Evolutionary conservation across 1,284 basidiomycete genomes (phyloP), one percentile per base, ranked within the genome.

Genomic region (Naganishia cerealis): DNA sequence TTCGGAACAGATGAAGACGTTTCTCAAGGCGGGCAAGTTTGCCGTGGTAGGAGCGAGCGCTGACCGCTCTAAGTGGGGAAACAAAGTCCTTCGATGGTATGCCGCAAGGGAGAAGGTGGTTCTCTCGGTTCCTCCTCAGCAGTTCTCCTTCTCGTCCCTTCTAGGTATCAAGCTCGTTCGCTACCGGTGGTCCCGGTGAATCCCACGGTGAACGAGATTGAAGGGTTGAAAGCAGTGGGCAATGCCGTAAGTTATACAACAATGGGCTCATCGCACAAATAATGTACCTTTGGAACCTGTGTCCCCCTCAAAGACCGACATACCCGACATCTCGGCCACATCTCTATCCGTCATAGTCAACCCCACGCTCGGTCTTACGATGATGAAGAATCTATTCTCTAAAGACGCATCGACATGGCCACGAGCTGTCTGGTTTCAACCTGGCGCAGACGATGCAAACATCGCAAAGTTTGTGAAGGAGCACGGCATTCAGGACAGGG

Each of bases 1-100:
- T 42, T 42, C 63, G 40, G 42, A 66, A 33, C 55, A 56, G 33
- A 68, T 68, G 77, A 85, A 83, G 69, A 74, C 78, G 50, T 91
- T 91, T 79, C 76, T 90, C 46, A 83, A 85, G 1, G 85, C 86
- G 18, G 82, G 86, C 5, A 77, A 82, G 67, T 92, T 85, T 70
- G 90, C 89, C 42, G 90, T 91, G 40, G 86, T 90, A 15, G 90
- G 90, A 50, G 90, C 90, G 5, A 90, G 88, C 48, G 90, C 87
- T 72, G 87, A 91, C 77, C 84, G 85, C 73, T 82, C 81, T 67
- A 91, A 91, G 81, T 90, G 82, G 75, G 89, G 89, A 10, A 89
- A 87, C 59, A 89, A 87, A 84, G 90, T 87, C 62, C 66, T 76
- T 5, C 61, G 72, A 62, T 76, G 75, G 75, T 76, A 33, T 57